Percentiles rank a stretch among this genome's conserved stretches.
Conservation (phyloP, 2,329 filamentous ascomycete species). For the Pseudogymnoascus sp. region DNA sequence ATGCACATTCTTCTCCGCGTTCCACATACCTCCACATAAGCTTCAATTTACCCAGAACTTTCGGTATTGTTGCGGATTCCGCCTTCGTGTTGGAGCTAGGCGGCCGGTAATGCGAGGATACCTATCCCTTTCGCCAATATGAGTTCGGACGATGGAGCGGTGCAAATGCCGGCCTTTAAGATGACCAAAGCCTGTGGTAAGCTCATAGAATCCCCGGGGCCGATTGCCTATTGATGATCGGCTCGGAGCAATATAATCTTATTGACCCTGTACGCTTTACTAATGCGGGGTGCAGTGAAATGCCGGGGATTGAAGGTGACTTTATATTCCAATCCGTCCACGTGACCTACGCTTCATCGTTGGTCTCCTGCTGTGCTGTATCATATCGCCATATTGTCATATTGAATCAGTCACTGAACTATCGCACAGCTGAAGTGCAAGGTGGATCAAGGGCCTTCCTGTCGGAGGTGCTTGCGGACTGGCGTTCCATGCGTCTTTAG, state of each 20-base stretch:
- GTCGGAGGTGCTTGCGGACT: conserved; percentile 30
- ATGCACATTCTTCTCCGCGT: background rate
- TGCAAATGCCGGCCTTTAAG: conserved; percentile 3
- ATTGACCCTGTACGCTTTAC: background rate
- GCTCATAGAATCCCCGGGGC: background rate
- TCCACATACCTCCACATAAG: conserved; percentile 9
- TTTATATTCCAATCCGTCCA: background rate
- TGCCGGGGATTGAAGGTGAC: conserved; percentile 15
- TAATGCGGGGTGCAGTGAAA: conserved; percentile 12
- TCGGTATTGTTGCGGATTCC: conserved; percentile 2
- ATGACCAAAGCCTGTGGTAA: conserved; percentile 8
- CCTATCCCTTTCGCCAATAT: background rate
- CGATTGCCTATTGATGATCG: background rate
- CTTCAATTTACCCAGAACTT: background rate
- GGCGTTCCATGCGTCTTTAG: conserved; percentile 36
- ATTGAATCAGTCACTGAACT: background rate
- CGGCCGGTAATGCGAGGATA: background rate
- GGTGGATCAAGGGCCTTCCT: conserved; percentile 30
- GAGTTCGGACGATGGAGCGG: conserved; percentile 4
- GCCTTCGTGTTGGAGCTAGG: conserved; percentile 1
- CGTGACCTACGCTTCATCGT: background rate
- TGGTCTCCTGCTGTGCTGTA: conserved; percentile 9
- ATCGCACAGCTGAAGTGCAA: conserved; percentile 32
- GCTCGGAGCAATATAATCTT: background rate
- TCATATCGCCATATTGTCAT: background rate